Percentiles rank a stretch among this genome's conserved stretches.
These are phyloP conservation scores for Nakazawaea wyomingensis DNA, from an alignment of 805 yeast genomes.

Conservation along the genomic window DNA sequence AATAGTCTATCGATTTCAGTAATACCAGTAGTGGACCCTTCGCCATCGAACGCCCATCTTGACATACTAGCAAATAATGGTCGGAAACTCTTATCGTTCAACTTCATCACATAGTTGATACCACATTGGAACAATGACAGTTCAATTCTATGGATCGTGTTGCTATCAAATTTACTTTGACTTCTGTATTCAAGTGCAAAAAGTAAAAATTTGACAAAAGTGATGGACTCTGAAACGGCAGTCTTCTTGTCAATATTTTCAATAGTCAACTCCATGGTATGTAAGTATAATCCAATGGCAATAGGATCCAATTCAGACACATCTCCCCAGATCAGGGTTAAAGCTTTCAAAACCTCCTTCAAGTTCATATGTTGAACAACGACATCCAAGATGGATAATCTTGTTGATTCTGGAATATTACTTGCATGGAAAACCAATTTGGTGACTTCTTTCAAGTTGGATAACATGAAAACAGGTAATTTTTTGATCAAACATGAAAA, in stretches of 20 bases:
- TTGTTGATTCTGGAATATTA: slow-evolving; percentile 52
- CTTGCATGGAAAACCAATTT: slow-evolving; percentile 51
- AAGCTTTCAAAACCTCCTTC: slow-evolving; percentile 53
- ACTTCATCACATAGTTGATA: slow-evolving; percentile 74
- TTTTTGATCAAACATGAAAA: slow-evolving; percentile 72
- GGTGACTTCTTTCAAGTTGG: slow-evolving; percentile 61
- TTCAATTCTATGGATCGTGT: slow-evolving; percentile 78
- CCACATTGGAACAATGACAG: slow-evolving; percentile 69
- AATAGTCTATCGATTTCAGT: slow-evolving; percentile 53
- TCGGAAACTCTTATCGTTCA: slow-evolving; percentile 90
- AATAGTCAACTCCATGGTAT: slow-evolving; percentile 58
- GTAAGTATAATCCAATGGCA: slow-evolving; percentile 66
- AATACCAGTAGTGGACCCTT: slow-evolving; percentile 46
- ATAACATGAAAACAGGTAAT: slow-evolving; percentile 78
- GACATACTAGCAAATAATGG: slow-evolving; percentile 84
- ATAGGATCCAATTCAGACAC: slow-evolving; percentile 32
- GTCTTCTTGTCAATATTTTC: slow-evolving; percentile 67
- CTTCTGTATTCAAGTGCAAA: slow-evolving; percentile 69
- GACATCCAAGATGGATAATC: slow-evolving; percentile 56
- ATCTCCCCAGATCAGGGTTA: slow-evolving; percentile 59
- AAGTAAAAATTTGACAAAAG: slow-evolving; percentile 64
- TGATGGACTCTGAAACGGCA: slow-evolving; percentile 64
- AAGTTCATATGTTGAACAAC: slow-evolving; percentile 65
- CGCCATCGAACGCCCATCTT: slow-evolving; percentile 90
- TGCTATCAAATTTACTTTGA: slow-evolving; percentile 53